Evolutionary conservation across 805 yeast genomes (phyloP).

Genomic region (Barnettozyma californica): DNA sequence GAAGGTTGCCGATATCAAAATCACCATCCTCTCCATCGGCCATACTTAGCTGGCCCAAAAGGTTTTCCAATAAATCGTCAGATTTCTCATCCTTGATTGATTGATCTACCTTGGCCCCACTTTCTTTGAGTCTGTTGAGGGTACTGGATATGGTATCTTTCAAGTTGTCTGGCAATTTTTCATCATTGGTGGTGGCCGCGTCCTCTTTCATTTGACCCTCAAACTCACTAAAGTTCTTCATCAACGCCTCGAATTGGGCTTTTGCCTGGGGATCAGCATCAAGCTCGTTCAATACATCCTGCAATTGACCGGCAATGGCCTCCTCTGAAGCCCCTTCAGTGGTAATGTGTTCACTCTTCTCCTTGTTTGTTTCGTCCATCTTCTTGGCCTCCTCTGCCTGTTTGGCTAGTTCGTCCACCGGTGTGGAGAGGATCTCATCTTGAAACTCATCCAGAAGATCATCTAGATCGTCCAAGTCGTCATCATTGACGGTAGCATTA

Average conservation of each 20-base stretch:
- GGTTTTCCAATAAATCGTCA: conserved; percentile 52
- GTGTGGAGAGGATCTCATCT: conserved; percentile 57
- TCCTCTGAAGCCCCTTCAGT: not conserved
- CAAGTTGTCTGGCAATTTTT: conserved; percentile 33
- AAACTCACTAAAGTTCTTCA: conserved; percentile 25
- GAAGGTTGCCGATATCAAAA: conserved; percentile 57
- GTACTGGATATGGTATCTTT: conserved; percentile 77
- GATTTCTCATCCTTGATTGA: conserved; percentile 44
- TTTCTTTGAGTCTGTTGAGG: conserved; percentile 69
- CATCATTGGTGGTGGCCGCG: conserved; percentile 3
- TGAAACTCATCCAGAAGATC: conserved; percentile 84
- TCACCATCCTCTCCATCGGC: conserved; percentile 33
- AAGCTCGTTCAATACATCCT: conserved; percentile 21
- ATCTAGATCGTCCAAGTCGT: conserved; percentile 71
- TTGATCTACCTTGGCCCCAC: conserved; percentile 67
- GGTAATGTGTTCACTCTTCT: conserved; percentile 21
- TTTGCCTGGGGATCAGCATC: conserved; percentile 48
- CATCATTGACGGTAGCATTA: conserved; percentile 19
- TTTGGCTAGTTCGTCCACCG: conserved; percentile 17
- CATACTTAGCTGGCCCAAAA: conserved; percentile 57
- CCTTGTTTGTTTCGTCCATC: conserved; percentile 8
- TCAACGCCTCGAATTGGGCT: conserved; percentile 43
- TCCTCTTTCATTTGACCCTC: conserved; percentile 14
- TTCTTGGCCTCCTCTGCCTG: conserved; percentile 6
- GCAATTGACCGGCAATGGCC: conserved; percentile 19